Base-by-base conservation (phyloP, 2,329 filamentous ascomycete genomes). In the Pseudopithomyces maydicus region DNA sequence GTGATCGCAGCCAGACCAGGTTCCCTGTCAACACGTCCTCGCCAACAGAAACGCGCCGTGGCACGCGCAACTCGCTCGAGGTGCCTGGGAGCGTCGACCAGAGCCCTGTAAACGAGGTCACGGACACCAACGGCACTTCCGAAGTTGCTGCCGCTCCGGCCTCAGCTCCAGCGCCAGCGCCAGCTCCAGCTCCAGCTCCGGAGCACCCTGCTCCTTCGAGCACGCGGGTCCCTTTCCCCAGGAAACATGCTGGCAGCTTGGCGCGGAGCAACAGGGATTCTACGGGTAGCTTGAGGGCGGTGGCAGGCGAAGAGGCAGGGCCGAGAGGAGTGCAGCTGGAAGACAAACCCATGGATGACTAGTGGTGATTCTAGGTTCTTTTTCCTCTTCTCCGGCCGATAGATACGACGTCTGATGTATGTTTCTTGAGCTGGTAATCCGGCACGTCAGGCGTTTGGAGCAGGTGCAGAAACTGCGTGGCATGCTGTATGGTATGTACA, bases 321-420 rank as follows among this genome's bases (percentile, higher is more conserved):
- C 66, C 69, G 44, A 74, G 79, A 49, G 85, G 88, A 6, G 88
- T 92, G 41, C 88, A 87, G 64, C 79, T 92, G 68, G 86, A 86
- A 68, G 90, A 92, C 73, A 88, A 85, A 76, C 87, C 89, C n/a
- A 91, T 92, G 88, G 88, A 91, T 77, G 88, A 91, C 76, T 90
- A 72, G 66, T 71, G 59, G 70, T 66, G 50, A 46, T 61, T 43
- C 52, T 43, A 55, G 52, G 36, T 38, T 26, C 35, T 55, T 45
- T 44, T 54, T 61, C 38, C 45, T 17, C 15, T 23, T 19, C 26
- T 41, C 2, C 15, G 8, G 50, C 17, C 14, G 15, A 20, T 12
- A 6, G 23, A 20, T 32, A n/a, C 35, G 35, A 14, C 35, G 12
- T 4, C 38, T 41, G 42, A 44, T 44, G n/a, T 35, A 50, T 43